Percentiles rank a stretch among this genome's conserved stretches.
phyloP scores from a whole-genome alignment of 2,329 filamentous ascomycete species.

The Trichoderma sp. region DNA sequence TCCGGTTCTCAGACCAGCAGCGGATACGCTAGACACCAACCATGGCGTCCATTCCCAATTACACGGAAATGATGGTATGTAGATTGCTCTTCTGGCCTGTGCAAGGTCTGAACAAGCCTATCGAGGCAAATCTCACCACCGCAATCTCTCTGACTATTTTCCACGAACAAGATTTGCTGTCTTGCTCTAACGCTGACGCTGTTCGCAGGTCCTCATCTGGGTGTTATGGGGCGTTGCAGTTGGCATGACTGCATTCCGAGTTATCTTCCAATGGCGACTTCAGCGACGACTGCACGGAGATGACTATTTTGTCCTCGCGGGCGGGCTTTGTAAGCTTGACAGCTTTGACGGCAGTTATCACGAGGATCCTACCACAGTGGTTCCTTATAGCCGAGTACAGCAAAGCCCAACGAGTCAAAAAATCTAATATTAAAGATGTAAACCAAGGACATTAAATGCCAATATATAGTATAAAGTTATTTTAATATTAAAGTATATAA shows the following conservation, averaged over 20 bases:
- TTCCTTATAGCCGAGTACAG: conserved; percentile 10
- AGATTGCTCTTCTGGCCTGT: conserved; percentile 6
- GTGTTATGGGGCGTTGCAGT: conserved; percentile 3
- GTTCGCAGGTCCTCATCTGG: conserved; percentile 7
- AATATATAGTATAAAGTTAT: too few relatives aligned
- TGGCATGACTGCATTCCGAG: conserved; percentile 5
- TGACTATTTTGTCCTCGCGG: conserved; percentile 2
- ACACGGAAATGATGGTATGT: conserved; percentile 7
- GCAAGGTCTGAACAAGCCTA: conserved; percentile 10
- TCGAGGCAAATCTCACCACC: conserved; percentile 10
- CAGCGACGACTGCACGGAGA: conserved; percentile 8
- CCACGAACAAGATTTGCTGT: conserved; percentile 3
- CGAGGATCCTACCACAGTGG: conserved; percentile 7
- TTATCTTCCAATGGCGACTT: conserved; percentile 9
- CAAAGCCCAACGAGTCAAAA: too few relatives aligned
- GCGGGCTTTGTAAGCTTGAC: conserved; percentile 2
- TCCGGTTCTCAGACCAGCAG: conserved; percentile 1
- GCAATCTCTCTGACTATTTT: conserved; percentile 10
- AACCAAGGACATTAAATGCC: too few relatives aligned
- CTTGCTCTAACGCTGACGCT: conserved; percentile 5
- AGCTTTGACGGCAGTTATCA: conserved; percentile 5
- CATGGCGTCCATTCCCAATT: conserved; percentile 8
- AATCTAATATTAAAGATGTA: too few relatives aligned
- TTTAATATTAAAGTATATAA: too few relatives aligned
- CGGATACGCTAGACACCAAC: conserved; percentile 6